phyloP scores from a whole-genome alignment of 1,284 basidiomycete genomes.

The Ustilago nuda region DNA sequence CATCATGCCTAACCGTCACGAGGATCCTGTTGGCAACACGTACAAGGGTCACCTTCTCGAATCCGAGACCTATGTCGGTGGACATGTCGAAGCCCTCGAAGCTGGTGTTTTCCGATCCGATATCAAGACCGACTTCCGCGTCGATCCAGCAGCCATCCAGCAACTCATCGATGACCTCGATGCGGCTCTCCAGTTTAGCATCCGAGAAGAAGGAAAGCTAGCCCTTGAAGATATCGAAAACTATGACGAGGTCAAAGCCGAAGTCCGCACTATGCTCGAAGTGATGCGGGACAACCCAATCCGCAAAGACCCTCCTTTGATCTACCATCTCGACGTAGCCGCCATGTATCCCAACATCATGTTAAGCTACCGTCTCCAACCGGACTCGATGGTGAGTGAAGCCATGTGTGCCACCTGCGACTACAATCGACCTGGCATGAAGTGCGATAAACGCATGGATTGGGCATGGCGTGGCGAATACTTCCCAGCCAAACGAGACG shows the following conservation, averaged over 20 bases:
- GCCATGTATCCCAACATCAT: constrained; percentile 99
- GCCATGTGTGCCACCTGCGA: constrained; percentile 97
- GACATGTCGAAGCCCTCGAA: constrained; percentile 97
- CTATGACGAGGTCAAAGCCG: constrained; percentile 89
- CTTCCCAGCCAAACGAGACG: constrained; percentile 96
- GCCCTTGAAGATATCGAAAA: constrained; percentile 89
- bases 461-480: constrained; percentile 99
- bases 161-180: constrained; percentile 95
- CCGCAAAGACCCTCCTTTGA: constrained; percentile 90
- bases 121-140: constrained; percentile 94
- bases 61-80: constrained; percentile 98
- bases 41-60: constrained; percentile 95
- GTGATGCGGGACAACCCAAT: constrained; percentile 90
- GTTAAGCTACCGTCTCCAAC: constrained; percentile 98
- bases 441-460: constrained; percentile 90
- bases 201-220: constrained; percentile 86
- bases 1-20: constrained; percentile 98
- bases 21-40: constrained; percentile 90
- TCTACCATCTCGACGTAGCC: constrained; percentile 98
- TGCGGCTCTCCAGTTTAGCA: constrained; percentile 87
- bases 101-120: constrained; percentile 98
- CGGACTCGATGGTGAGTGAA: constrained; percentile 97
- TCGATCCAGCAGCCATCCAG: constrained; percentile 87
- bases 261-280: constrained; percentile 84
- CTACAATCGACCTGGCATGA: constrained; percentile 95